A percentile compares a stretch with the other conserved stretches of the same genome.
Conservation (phyloP, 768 basidiomycete genomes). For the Pulveroboletus ravenelii region DNA sequence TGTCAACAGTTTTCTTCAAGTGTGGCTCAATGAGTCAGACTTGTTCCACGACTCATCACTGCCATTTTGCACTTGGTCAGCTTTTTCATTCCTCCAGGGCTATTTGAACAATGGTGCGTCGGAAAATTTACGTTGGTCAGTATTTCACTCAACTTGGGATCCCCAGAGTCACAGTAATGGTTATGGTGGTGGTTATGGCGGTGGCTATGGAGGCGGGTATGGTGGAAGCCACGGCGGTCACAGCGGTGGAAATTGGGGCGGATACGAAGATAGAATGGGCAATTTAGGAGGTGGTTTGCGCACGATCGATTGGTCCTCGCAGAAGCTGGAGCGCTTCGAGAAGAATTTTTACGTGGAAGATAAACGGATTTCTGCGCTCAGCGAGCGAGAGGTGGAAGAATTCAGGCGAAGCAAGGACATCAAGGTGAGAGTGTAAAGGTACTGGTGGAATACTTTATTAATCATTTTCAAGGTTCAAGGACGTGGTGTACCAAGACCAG, state of each 20-base stretch:
- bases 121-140: not conserved
- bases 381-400: constrained; percentile 83
- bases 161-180: constrained; percentile 32
- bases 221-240: constrained; percentile 30
- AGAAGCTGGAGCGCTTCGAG: constrained; percentile 81
- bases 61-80: not conserved
- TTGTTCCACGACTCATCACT: constrained; percentile 22
- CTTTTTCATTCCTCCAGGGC: not conserved
- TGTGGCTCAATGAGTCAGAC: constrained; percentile 6
- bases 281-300: constrained; percentile 78
- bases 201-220: constrained; percentile 26
- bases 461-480: constrained; percentile 70
- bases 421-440: constrained; percentile 46
- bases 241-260: constrained; percentile 32
- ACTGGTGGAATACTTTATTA: not conserved
- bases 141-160: not conserved
- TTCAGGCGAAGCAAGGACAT: constrained; percentile 85
- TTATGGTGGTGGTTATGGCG: constrained; percentile 32
- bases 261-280: constrained; percentile 63
- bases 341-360: constrained; percentile 98
- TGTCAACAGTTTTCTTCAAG: constrained; percentile 8
- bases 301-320: constrained; percentile 76
- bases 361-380: constrained; percentile 69
- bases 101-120: constrained; percentile 19
- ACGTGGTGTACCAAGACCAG: constrained; percentile 79